Base-by-base conservation (phyloP, 1,284 basidiomycete genomes). In the Lentinula novae-zelandiae region DNA sequence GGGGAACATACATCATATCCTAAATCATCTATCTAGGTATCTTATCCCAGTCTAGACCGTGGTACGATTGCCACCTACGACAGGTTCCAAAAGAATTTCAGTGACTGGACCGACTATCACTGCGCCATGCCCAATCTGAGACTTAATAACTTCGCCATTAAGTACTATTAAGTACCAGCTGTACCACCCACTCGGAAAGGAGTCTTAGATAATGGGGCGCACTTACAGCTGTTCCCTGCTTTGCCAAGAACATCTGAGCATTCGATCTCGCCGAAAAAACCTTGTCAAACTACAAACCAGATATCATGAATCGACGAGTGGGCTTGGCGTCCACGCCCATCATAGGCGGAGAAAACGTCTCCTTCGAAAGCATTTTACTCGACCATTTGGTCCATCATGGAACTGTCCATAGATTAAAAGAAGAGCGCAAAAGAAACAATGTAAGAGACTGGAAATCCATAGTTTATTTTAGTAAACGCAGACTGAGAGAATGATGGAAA, bases 251-350 rank as follows among this genome's bases (percentile, higher is more conserved):
- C 20, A 20, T 46, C 20, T 17, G 17, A 6, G 44, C 44, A 20
- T 46, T 46, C 20, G 8, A 22, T 20, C 7, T 10, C 17, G 44
- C 20, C 8, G 27, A 74, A 86, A 68, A 83, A 85, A 89, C 48
- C 70, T 75, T 20, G 76, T 82, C 36, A 87, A 52, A 82, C 88
- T 49, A 92, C 90, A 90, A 90, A 39, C 64, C 61, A 46, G 44
- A 46, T 46, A 46, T 46, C 44, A 46, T 10, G 44, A 15, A 46
- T 27, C 20, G 3, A 46, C 20, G 44, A 22, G 10, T n/a, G 20
- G 22, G 44, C 44, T 46, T 46, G 44, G 44, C 44, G 20, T 20
- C 44, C 20, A 46, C 44, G 44, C 44, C 44, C 44, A 46, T 46
- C 44, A 46, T 12, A 46, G 44, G 44, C 44, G 44, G 44, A 46